Base-by-base conservation (phyloP, 2,329 filamentous ascomycete genomes). In the Diaporthe helianthi region DNA sequence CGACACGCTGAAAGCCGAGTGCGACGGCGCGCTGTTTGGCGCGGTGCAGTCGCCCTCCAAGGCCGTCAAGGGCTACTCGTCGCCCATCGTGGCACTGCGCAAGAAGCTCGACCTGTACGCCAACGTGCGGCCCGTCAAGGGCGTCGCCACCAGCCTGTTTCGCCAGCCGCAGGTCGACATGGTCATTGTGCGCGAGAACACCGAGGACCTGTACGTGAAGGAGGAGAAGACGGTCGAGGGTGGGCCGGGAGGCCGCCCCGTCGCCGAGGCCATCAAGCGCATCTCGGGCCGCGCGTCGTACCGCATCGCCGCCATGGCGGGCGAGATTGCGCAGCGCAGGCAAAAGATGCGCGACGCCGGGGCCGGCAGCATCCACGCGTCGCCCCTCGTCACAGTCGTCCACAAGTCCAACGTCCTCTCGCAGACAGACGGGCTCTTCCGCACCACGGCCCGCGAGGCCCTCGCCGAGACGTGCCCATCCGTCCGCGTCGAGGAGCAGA, bases 131-230 rank as follows among this genome's bases (percentile, higher is more conserved):
- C 95, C 95, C 66, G 96, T 98, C 80, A 98, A 98, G 85, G 92
- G 92, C 54, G 89, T 93, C 72, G 78, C 84, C 72, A 91, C 89
- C 41, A 87, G 88, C 67, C 75, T 81, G 54, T 87, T 85, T 76
- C 91, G 92, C 72, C 94, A 68, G 53, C 68, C 63, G 46, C 22
- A 24, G 46, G 60, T 98, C 77, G 96, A 99, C 83, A 91, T 99
- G 80, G 96, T 99, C 77, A 99, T 98, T 76, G 96, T 98, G 67
- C 93, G 96, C 73, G 96, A 99, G 83, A 99, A 99, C 85, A 99
- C 96, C 38, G 96, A 99, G 84, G 96, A 99, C 80, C 87, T 99
- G 49, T 97, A 97, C 82, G 95, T 99, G 76, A 98, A 98, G 85
- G 92, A 98, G 80, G 96, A 99, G 85, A 91, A 86, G 80, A 98